Base-by-base conservation (phyloP, 495 filamentous ascomycete genomes). In the Trichocladium uniseriatum region DNA sequence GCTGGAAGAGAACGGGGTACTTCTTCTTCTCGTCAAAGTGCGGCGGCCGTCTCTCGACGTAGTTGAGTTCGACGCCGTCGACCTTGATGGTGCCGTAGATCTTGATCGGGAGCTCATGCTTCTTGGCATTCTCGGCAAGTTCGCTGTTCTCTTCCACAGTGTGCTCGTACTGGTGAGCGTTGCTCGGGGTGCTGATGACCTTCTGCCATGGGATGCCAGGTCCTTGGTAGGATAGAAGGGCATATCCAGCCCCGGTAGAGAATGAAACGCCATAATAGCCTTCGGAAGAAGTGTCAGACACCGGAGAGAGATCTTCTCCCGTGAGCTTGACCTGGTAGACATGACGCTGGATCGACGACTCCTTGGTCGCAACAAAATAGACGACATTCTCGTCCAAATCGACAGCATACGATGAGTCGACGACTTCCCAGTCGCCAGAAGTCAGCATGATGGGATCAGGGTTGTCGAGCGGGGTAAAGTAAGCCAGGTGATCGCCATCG, bases 1-100 rank as follows among this genome's bases (percentile, higher is more conserved):
- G 79, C 54, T 86, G 81, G 72, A 98, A 98, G 1, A 98, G 77
- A 8, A 98, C 89, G 0, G 92, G 94, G 55, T 98, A 97, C 57
- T 83, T 80, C 64, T 85, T 89, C 48, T 78, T 82, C 22, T 79
- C 72, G 63, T 95, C 80, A 66, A 97, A 98, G 60, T 95, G 83
- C 0, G 94, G 83, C 27, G 92, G 94, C 0, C 87, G 84, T 16
- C 89, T 81, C 65, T 98, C 92, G 15, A 97, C 73, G 40, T 94
- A 83, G 57, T 97, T 86, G 27, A 98, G 79, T 45, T 90, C 86
- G 35, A 73, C 64, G 39, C 65, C 71, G 22, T 71, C 68, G 15
- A 96, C 78, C 22, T 81, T 86, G 42, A 98, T 77, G 21, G 86
- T 96, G 35, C 83, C 79, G 64, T 92, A 97, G 27, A 86, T 79